Evolutionary conservation across 78 protist genomes (phyloP).

Genomic region (Dictyostelium intermedium): DNA sequence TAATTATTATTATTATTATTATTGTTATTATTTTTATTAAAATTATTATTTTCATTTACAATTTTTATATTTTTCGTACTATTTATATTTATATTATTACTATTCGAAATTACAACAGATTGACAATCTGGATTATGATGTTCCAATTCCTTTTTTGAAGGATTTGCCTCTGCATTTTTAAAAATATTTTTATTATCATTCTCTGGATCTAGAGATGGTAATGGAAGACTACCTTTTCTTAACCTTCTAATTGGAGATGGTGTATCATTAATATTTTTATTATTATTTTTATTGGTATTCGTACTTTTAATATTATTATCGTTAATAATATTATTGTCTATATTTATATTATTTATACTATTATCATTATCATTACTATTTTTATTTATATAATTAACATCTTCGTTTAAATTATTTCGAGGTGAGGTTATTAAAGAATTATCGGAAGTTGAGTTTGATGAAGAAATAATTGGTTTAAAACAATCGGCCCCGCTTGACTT

Average conservation of each 20-base stretch:
- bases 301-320: background rate
- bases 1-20: background rate
- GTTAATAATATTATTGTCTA: background rate
- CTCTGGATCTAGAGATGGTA: slow-evolving; percentile 26
- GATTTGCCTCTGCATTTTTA: background rate
- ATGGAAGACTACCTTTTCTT: slow-evolving; percentile 67
- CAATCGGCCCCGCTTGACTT: background rate
- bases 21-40: background rate
- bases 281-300: background rate
- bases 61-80: background rate
- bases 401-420: background rate
- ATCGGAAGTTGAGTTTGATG: background rate
- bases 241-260: slow-evolving; percentile 2
- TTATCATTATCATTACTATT: background rate
- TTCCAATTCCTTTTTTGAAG: background rate
- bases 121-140: background rate
- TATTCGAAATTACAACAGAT: background rate
- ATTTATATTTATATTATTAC: background rate
- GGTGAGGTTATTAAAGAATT: background rate
- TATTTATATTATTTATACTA: background rate
- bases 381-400: background rate
- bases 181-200: background rate
- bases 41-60: background rate
- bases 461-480: background rate
- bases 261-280: background rate